Percentiles rank a stretch among this genome's conserved stretches.
These are phyloP conservation scores for Chaetoceros tenuissimus DNA, from an alignment of 108 stramenopile genomes.

Conservation along the genomic window DNA sequence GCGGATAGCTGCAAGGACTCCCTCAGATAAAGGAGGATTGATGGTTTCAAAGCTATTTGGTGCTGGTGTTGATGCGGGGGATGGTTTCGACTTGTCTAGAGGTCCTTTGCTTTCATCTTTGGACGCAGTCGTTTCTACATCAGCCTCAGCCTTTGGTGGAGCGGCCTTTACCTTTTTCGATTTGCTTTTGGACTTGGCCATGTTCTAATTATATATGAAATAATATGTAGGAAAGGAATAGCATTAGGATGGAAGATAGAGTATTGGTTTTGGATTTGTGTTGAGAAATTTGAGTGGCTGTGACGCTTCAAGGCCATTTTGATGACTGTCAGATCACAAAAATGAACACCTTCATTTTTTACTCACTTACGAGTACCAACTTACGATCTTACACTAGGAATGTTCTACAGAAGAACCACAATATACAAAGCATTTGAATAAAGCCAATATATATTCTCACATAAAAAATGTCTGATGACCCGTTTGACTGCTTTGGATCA, in stretches of 20 bases:
- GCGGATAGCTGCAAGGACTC: conserved; percentile 47
- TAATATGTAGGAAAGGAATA: no score
- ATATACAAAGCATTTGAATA: no score
- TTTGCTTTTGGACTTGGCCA: no score
- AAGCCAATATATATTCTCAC: no score
- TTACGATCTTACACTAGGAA: no score
- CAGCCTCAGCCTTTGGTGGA: neutral
- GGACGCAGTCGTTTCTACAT: neutral
- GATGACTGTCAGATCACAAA: no score
- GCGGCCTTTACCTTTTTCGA: neutral
- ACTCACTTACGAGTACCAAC: no score
- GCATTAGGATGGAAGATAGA: no score
- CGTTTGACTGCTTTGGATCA: conserved; percentile 36
- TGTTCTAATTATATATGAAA: no score
- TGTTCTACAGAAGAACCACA: no score
- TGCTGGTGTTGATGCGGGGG: neutral
- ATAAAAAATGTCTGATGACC: conserved; percentile 15
- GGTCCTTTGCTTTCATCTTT: neutral
- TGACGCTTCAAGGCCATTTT: no score
- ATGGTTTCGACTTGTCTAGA: neutral
- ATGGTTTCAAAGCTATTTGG: conserved; percentile 19
- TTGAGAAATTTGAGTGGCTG: neutral
- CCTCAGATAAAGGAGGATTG: conserved; percentile 37
- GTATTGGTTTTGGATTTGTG: neutral
- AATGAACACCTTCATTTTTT: no score